Evolutionary conservation across 495 filamentous ascomycete genomes (phyloP).

Genomic region (Talaromyces nanjingensis): DNA sequence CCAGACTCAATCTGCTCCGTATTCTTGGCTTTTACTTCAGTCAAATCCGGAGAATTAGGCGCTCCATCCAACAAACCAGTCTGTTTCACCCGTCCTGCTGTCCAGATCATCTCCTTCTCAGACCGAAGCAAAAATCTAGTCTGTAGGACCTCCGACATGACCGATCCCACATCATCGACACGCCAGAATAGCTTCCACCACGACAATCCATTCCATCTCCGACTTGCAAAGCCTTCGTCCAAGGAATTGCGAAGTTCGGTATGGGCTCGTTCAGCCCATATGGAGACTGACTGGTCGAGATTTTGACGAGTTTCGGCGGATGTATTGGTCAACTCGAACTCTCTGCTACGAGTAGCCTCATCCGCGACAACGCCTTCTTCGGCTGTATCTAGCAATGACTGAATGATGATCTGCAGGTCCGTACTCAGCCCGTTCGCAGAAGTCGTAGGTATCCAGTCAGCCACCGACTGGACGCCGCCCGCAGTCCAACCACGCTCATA

Average conservation of each 20-base stretch:
- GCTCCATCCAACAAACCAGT: constrained; percentile 42
- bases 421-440: constrained; percentile 46
- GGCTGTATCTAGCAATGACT: constrained; percentile 56
- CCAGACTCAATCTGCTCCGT: neutral
- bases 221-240: constrained; percentile 61
- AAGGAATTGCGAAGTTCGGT: constrained; percentile 74
- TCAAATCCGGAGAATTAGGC: neutral
- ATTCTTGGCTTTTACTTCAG: neutral
- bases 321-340: constrained; percentile 27
- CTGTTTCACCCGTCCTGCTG: constrained; percentile 73
- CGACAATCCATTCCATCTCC: constrained; percentile 63
- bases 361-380: constrained; percentile 44
- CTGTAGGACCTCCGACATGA: constrained; percentile 68
- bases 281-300: constrained; percentile 51
- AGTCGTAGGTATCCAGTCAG: constrained; percentile 59
- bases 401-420: constrained; percentile 57
- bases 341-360: constrained; percentile 32
- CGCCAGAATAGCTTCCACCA: constrained; percentile 98
- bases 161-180: constrained; percentile 81
- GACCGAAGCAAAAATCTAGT: constrained; percentile 65
- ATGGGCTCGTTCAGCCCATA: constrained; percentile 76
- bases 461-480: constrained; percentile 57
- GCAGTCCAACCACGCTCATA: constrained; percentile 70
- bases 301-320: constrained; percentile 34
- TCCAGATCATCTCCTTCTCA: constrained; percentile 68